Evolutionary conservation across 345 rosid genomes (phyloP), one percentile per base, ranked within the genome.

Genomic region (Eutrema japonicum): DNA sequence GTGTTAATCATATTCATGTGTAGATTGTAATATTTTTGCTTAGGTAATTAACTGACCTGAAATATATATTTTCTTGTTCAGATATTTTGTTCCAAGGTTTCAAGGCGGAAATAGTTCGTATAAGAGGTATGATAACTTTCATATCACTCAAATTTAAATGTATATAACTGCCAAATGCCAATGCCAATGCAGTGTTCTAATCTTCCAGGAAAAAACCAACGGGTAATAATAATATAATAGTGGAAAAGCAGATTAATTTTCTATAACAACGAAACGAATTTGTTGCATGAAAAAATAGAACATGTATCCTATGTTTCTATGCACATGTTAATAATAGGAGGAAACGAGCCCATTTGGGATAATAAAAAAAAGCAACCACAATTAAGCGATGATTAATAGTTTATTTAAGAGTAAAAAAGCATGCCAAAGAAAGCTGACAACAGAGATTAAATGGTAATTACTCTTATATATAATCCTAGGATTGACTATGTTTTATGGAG

Each of bases 391-490:
- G 42, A 10, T 50, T 4, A 50, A 22, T 30, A 42, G 60, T 14
- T 50, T n/a, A 53, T 14, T 60, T 50, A 54, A 45, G 22, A 53
- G n/a, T 45, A 18, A 30, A 40, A 40, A 51, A 18, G 45, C 54
- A 63, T 35, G 69, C 69, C 45, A 42, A 50, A 40, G 29, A 57
- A 36, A 32, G 12, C 42, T 29, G 35, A 10, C 50, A 49, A 10
- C 41, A 46, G 65, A 58, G 22, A 47, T 49, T 43, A 58, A 70
- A 48, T 70, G 41, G 48, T 48, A 42, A 29, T 38, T 70, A 36
- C 12, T 58, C 26, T 13, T 40, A 50, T 43, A 50, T 43, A 52
- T 18, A 52, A 18, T 60, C 61, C 12, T 61, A 11, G 9, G 51
- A 72, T 52, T 62, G 35, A 52, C 16, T 52, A 5, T 62, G 62